Evolutionary conservation across 768 basidiomycete genomes (phyloP).

Genomic region (Pilatotrama ljubarskyi): DNA sequence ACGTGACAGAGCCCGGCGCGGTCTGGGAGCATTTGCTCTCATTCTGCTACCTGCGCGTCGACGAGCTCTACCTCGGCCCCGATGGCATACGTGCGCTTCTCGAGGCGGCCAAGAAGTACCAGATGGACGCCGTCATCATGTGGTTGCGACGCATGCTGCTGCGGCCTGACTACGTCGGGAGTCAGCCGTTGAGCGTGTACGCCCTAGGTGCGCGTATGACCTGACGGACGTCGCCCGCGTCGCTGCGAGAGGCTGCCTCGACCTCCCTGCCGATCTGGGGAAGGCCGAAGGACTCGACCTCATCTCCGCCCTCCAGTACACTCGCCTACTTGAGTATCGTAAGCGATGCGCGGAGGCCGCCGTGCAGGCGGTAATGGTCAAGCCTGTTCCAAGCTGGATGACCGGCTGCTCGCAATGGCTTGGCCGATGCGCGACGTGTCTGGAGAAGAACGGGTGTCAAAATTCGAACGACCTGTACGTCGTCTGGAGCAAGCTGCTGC

Average conservation of each 20-base stretch:
- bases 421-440: not conserved
- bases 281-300: constrained; percentile 1
- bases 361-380: not conserved
- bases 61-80: constrained; percentile 15
- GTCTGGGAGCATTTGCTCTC: constrained; percentile 20
- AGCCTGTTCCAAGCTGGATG: not conserved
- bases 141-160: not conserved
- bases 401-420: not conserved
- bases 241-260: constrained; percentile 1
- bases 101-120: constrained; percentile 23
- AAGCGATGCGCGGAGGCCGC: constrained; percentile 35
- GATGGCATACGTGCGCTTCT: constrained; percentile 15
- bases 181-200: constrained; percentile 4
- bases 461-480: no score
- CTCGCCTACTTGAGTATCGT: constrained; percentile 12
- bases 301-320: constrained; percentile 8
- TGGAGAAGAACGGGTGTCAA: not conserved
- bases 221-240: constrained; percentile 4
- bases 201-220: constrained; percentile 5
- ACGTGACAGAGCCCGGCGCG: not conserved
- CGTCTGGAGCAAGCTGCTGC: not conserved
- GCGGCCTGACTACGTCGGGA: not conserved
- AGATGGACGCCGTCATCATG: constrained; percentile 5
- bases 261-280: not conserved
- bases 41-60: constrained; percentile 20